phyloP scores from a whole-genome alignment of 1,284 basidiomycete genomes.

The Cutaneotrichosporon daszewskae region DNA sequence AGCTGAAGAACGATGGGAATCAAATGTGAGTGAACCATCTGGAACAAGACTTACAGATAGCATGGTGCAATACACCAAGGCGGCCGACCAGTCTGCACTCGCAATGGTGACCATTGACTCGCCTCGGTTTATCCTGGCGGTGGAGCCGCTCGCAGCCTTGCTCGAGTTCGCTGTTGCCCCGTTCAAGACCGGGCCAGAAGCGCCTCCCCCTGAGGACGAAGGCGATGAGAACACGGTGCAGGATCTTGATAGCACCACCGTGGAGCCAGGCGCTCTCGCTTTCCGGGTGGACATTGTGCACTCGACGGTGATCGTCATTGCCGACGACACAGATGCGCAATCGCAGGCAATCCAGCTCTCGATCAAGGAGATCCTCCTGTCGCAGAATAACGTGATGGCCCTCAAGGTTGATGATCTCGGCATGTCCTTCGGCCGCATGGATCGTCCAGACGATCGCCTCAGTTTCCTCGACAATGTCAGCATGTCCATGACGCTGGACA shows the following conservation, averaged over 20 bases:
- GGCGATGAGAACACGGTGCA: conserved; percentile 28
- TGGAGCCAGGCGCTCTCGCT: conserved; percentile 35
- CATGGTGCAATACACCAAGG: conserved; percentile 82
- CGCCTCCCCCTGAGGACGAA: conserved; percentile 21
- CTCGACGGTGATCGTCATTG: conserved; percentile 82
- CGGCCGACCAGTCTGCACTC: conserved; percentile 58
- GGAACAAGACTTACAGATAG: conserved; percentile 14
- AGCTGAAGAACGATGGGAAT: conserved; percentile 79
- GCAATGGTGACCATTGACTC: conserved; percentile 87
- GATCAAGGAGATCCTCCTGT: conserved; percentile 79
- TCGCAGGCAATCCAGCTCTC: conserved; percentile 83
- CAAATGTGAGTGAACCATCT: conserved; percentile 55
- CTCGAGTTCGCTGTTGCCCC: conserved; percentile 76
- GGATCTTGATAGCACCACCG: conserved; percentile 3
- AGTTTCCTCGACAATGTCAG: conserved; percentile 93
- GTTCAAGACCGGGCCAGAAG: conserved; percentile 44
- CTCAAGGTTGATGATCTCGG: conserved; percentile 77
- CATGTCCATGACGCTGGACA: conserved; percentile 80
- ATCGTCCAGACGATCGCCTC: conserved; percentile 64
- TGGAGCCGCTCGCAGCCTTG: conserved; percentile 86
- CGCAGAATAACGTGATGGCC: conserved; percentile 84
- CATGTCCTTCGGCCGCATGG: conserved; percentile 93
- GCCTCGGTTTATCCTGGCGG: conserved; percentile 86
- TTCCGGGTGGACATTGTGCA: conserved; percentile 89
- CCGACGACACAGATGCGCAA: conserved; percentile 71